Evolutionary conservation across 176 grass and related monocot species (phyloP).

Genomic region (Tuctoria greenei): DNA sequence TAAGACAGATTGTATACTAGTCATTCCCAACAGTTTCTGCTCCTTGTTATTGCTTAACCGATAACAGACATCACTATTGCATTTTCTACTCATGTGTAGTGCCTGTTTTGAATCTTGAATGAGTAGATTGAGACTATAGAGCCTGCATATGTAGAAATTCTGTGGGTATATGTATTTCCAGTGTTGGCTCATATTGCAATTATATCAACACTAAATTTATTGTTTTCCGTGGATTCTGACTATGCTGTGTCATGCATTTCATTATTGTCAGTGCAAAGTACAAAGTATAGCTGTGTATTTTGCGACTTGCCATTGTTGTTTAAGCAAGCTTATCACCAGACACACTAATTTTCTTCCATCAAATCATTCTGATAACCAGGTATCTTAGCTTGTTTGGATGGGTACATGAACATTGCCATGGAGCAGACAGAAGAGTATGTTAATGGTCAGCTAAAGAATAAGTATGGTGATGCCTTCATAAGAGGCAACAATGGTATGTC

Average conservation of each 20-base stretch:
- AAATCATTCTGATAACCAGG: slow-evolving; percentile 38
- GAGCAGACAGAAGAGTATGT: slow-evolving; percentile 70
- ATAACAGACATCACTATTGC: neutral
- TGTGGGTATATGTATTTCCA: neutral
- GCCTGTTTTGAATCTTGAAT: neutral
- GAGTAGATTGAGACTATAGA: neutral
- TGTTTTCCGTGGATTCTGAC: neutral
- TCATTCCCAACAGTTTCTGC: neutral
- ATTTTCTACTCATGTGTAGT: neutral
- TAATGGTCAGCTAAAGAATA: slow-evolving; percentile 61
- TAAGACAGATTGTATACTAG: too few species aligned
- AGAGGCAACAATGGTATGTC: slow-evolving; percentile 91
- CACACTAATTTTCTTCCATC: neutral
- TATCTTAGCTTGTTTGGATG: slow-evolving; percentile 90
- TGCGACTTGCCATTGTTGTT: neutral
- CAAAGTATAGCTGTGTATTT: neutral
- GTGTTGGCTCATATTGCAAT: neutral
- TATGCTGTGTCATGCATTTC: neutral
- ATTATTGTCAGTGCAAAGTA: neutral
- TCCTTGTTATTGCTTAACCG: neutral
- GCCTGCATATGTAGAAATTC: too few species aligned
- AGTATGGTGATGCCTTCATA: slow-evolving; percentile 97
- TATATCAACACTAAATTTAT: neutral
- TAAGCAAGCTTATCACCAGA: neutral
- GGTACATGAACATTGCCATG: slow-evolving; percentile 99